Base-by-base conservation (phyloP, 768 basidiomycete genomes). In the Lactarius akahatsu region DNA sequence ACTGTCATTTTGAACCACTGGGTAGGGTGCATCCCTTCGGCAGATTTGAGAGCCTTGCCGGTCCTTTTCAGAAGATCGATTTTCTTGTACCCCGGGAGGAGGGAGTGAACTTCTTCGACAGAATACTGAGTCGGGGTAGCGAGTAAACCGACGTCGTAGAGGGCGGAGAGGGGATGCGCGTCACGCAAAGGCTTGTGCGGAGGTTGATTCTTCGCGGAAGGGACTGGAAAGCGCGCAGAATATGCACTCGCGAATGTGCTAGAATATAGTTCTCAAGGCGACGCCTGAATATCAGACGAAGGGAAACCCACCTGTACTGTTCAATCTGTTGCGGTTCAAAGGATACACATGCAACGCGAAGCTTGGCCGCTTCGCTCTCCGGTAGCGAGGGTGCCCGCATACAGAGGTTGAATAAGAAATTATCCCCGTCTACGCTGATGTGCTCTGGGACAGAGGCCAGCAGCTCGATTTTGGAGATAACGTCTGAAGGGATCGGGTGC, bases 261-360 rank as follows among this genome's bases (percentile, higher is more conserved):
- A 60, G 28, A 43, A 32, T 13, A 15, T 9, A 34, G 23, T 4
- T 34, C 57, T 5, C 28, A 43, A 16, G 30, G 16, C 20, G 4
- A n/a, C 43, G 9, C 13, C 36, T 5, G 20, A 50, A 57, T n/a
- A n/a, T 50, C 32, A 40, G 23, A 58, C 26, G 26, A 67, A 56
- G 28, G 32, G 34, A 61, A 52, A 72, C 83, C 40, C 71, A 91
- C 91, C 88, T 81, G 75, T 81, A 88, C 61, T 80, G 80, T 71
- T 94, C 92, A 47, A 78, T 75, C 68, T 94, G 92, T 40, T 83
- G 74, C 34, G 91, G 70, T 63, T 88, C 81, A 6, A 88, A 74
- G 7, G 78, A 76, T 67, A 93, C 82, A 7, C 80, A 82, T 30
- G 80, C 78, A 23, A 92, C 72, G 63, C 82, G 84, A 18, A 94